These are phyloP conservation scores for Erysimum cheiranthoides DNA, from an alignment of 345 rosid genomes.

Conservation along the genomic window DNA sequence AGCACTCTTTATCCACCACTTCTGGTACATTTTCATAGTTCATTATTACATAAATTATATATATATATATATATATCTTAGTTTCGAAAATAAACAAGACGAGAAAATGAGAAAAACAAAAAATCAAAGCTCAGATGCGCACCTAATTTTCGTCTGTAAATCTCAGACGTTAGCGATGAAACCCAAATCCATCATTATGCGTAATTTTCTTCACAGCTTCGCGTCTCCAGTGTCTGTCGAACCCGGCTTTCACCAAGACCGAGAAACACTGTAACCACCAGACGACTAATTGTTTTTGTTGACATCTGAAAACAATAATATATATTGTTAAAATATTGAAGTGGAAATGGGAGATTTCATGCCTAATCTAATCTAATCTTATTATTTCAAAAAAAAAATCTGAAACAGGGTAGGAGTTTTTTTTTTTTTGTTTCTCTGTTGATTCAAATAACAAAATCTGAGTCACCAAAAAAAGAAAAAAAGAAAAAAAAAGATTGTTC, in stretches of 20 bases:
- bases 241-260: not conserved
- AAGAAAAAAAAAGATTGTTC: not conserved
- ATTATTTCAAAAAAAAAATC: not conserved
- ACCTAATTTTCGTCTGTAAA: not conserved
- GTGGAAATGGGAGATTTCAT: not conserved
- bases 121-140: not conserved
- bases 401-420: not conserved
- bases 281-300: not conserved
- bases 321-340: not conserved
- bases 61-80: not conserved
- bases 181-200: not conserved
- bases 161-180: conserved; percentile 18
- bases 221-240: not conserved
- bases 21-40: not conserved
- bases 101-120: not conserved
- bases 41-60: not conserved
- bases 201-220: not conserved
- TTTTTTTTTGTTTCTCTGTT: not conserved
- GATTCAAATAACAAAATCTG: not conserved
- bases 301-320: not conserved
- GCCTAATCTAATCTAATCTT: too few species aligned
- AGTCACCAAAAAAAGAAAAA: not conserved
- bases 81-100: not conserved
- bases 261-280: not conserved
- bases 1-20: not conserved